A percentile compares a stretch with the other conserved stretches of the same genome.
phyloP scores from a whole-genome alignment of 2,329 filamentous ascomycete species.

The Lecanoromycetidae sp. region DNA sequence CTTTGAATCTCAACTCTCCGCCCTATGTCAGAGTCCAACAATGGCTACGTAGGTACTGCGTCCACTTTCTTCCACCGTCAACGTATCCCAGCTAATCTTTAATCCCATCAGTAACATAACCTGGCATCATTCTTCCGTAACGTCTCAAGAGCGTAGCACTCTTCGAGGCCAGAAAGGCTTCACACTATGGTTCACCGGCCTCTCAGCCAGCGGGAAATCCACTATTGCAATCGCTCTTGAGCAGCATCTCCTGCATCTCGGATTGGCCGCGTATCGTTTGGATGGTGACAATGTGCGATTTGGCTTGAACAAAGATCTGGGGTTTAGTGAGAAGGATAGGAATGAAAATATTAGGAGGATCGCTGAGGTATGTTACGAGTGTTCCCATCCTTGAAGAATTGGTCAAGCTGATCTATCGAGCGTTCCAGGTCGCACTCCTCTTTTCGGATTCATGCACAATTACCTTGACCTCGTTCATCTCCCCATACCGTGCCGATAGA shows the following conservation, averaged over 20 bases:
- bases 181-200: constrained; percentile 95
- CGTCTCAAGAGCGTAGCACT: constrained; percentile 11
- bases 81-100: neutral
- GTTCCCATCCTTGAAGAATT: too few relatives aligned
- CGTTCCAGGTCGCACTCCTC: constrained; percentile 62
- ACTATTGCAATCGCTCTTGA: constrained; percentile 94
- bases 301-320: constrained; percentile 93
- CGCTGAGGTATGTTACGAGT: constrained; percentile 45
- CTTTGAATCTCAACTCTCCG: neutral
- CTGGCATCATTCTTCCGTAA: constrained; percentile 17
- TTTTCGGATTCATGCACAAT: constrained; percentile 84
- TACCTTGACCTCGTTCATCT: constrained; percentile 93
- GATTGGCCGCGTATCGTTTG: constrained; percentile 74
- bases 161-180: constrained; percentile 71
- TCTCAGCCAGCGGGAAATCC: constrained; percentile 92
- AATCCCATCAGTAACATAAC: constrained; percentile 17
- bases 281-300: constrained; percentile 98
- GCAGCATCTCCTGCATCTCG: constrained; percentile 84
- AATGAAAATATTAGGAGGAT: constrained; percentile 98
- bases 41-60: constrained; percentile 16
- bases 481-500: constrained; percentile 80
- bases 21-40: neutral
- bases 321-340: constrained; percentile 83
- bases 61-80: neutral
- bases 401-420: neutral